These are phyloP conservation scores for Trypanosoma brucei DNA, from an alignment of 208 protist genomes.

Conservation along the genomic window DNA sequence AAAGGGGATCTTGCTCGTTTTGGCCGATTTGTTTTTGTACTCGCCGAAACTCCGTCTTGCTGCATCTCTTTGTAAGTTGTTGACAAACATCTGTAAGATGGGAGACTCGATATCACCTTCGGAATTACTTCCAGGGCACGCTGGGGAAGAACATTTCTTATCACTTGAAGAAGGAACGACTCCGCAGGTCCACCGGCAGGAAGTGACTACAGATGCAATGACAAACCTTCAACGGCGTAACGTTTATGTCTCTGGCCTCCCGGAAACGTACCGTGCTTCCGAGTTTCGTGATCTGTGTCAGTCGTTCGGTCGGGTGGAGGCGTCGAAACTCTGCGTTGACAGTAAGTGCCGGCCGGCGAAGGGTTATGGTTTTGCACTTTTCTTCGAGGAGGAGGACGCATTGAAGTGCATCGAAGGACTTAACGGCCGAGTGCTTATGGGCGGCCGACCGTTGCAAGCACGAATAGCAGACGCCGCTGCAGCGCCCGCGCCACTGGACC, in stretches of 20 bases:
- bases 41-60: not conserved
- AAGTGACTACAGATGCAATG: not conserved
- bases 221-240: slow-evolving; percentile 60
- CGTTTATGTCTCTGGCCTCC: slow-evolving; percentile 70
- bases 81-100: not conserved
- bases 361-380: slow-evolving; percentile 69
- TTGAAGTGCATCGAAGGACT: slow-evolving; percentile 44
- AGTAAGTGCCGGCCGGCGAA: slow-evolving; percentile 46
- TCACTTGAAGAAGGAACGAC: not conserved
- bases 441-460: slow-evolving; percentile 42
- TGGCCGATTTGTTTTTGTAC: not conserved
- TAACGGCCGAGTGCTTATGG: slow-evolving; percentile 36
- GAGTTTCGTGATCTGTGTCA: slow-evolving; percentile 62
- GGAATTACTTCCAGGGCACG: not conserved
- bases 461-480: slow-evolving; percentile 54
- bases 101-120: not conserved
- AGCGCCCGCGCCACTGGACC: slow-evolving; percentile 42
- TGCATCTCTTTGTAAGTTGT: not conserved
- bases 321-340: slow-evolving; percentile 62
- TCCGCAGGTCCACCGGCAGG: not conserved
- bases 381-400: slow-evolving; percentile 52
- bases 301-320: slow-evolving; percentile 58
- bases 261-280: slow-evolving; percentile 32
- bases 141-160: not conserved
- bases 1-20: not conserved